Evolutionary conservation across 2,329 filamentous ascomycete species (phyloP).

Genomic region (Aspergillus ochraceus): DNA sequence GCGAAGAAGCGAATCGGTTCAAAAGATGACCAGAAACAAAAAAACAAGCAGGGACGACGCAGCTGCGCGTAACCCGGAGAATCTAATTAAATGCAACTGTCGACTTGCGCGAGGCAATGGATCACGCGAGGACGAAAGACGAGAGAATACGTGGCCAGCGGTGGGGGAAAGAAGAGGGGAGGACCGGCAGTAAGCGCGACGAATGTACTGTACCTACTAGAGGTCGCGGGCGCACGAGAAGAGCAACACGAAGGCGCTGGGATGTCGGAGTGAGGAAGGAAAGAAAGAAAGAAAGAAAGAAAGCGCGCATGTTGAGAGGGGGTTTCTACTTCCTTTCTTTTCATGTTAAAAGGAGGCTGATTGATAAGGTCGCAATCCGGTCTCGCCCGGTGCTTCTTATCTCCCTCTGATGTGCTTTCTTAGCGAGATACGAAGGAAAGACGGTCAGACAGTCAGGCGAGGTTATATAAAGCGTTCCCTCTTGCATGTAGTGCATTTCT

Average conservation of each 20-base stretch:
- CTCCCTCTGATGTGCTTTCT: background rate
- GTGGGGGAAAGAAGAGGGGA: background rate
- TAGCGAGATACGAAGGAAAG: too few relatives aligned
- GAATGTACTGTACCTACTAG: background rate
- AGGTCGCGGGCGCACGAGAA: background rate
- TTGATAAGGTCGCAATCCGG: slow-evolving; percentile 6
- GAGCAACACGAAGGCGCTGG: background rate
- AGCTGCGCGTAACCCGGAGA: background rate
- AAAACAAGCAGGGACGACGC: background rate
- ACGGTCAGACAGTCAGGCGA: too few relatives aligned
- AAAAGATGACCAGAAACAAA: background rate
- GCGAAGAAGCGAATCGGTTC: background rate
- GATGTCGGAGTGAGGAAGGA: background rate
- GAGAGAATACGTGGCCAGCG: background rate
- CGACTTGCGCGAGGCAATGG: background rate
- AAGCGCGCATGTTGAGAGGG: background rate
- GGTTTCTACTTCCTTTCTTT: background rate
- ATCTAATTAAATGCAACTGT: background rate
- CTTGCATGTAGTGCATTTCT: too few relatives aligned
- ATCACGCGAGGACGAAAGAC: background rate
- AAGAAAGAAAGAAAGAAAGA: background rate
- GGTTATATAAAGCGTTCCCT: too few relatives aligned
- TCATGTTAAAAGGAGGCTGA: background rate
- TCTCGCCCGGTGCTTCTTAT: background rate
- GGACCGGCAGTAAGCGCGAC: background rate